These are phyloP conservation scores for Aspergillus sp. DNA, from an alignment of 2,329 filamentous ascomycete species.

Conservation along the genomic window DNA sequence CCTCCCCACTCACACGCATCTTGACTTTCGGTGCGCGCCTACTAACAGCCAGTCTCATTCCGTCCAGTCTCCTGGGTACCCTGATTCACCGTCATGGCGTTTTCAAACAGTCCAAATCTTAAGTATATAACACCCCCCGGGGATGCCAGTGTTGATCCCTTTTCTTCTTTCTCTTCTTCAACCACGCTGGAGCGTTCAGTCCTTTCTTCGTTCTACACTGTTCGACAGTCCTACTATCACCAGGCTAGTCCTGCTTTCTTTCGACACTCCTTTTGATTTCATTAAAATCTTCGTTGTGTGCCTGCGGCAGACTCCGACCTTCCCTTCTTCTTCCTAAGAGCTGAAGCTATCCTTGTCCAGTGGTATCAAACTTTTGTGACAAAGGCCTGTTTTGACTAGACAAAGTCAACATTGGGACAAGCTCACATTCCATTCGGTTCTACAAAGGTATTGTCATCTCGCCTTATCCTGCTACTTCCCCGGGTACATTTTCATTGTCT, in stretches of 20 bases:
- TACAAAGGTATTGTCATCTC: slow-evolving; percentile 13
- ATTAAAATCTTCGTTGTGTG: slow-evolving; percentile 24
- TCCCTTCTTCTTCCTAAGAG: slow-evolving; percentile 17
- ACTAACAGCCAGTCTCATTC: not conserved
- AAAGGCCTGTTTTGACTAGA: not conserved
- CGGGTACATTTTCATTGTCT: not conserved
- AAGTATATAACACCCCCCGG: slow-evolving; percentile 23
- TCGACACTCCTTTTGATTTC: slow-evolving; percentile 21
- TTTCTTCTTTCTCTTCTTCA: slow-evolving; percentile 14
- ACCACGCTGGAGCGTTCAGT: slow-evolving; percentile 28
- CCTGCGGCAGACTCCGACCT: slow-evolving; percentile 38
- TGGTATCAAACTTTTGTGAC: not conserved
- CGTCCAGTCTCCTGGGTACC: not conserved
- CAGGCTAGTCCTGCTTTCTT: slow-evolving; percentile 42
- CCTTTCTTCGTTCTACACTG: slow-evolving; percentile 21
- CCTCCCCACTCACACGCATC: not conserved
- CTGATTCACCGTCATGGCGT: not conserved
- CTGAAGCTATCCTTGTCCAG: not conserved
- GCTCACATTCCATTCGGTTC: slow-evolving; percentile 6
- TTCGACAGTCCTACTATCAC: slow-evolving; percentile 26
- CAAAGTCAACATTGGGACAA: slow-evolving; percentile 16
- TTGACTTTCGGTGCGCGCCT: not conserved
- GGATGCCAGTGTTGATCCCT: slow-evolving; percentile 16
- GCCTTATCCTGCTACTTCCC: not conserved
- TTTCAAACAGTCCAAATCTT: not conserved